phyloP scores from a whole-genome alignment of 352 stramenopile genomes.

The Globisporangium lucens region DNA sequence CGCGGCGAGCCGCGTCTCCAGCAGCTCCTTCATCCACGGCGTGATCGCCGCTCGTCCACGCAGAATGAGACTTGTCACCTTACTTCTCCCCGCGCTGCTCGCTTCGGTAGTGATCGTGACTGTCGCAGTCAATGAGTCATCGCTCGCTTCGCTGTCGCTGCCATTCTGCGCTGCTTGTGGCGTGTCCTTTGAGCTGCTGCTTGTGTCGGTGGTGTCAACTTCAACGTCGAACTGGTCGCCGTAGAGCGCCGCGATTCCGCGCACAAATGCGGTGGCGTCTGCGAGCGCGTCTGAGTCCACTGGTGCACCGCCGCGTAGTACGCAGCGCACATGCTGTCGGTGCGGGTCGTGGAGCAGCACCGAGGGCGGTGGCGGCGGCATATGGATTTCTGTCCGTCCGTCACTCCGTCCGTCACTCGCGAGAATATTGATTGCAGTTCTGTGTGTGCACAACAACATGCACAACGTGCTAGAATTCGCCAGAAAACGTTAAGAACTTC shows the following conservation, averaged over 20 bases:
- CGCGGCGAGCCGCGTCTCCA: conserved; percentile 27
- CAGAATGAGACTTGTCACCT: neutral
- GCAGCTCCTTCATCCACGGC: conserved; percentile 33
- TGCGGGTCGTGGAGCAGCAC: neutral
- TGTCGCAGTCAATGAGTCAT: neutral
- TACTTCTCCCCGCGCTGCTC: neutral
- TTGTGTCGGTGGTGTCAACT: conserved; percentile 15
- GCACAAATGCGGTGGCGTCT: conserved; percentile 32
- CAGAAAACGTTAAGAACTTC: neutral
- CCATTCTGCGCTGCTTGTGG: neutral
- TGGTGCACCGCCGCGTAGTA: neutral
- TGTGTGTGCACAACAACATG: neutral
- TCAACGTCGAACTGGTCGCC: conserved; percentile 40
- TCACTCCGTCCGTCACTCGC: no score
- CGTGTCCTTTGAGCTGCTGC: neutral
- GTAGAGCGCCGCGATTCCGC: conserved; percentile 54
- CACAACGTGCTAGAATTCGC: neutral
- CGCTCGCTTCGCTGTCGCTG: neutral
- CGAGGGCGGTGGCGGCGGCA: neutral
- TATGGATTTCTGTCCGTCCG: neutral
- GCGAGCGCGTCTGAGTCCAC: neutral
- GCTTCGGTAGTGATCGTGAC: neutral
- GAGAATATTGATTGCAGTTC: no score
- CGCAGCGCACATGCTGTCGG: conserved; percentile 1
- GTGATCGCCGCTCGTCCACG: conserved; percentile 27